Conservation (phyloP, 371 early-diverging fungal species). For the Apophysomyces ossiformis region DNA sequence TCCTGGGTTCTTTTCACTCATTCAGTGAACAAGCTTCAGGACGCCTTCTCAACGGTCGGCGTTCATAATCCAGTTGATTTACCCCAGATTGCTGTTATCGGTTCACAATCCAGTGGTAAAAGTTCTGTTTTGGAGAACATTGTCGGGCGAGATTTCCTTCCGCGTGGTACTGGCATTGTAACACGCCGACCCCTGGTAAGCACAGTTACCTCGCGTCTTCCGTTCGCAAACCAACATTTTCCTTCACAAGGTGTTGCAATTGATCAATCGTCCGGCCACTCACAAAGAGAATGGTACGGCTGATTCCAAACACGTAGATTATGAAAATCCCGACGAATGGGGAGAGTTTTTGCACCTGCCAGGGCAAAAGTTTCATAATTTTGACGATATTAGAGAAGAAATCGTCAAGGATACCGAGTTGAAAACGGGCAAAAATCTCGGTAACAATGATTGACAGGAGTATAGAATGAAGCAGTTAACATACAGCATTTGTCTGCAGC, state of each 20-base stretch:
- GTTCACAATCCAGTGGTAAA: conserved; percentile 98
- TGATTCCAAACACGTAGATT: conserved; percentile 12
- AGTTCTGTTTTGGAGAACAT: conserved; percentile 99
- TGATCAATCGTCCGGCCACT: conserved; percentile 86
- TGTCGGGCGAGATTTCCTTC: conserved; percentile 98
- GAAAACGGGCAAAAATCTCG: conserved; percentile 91
- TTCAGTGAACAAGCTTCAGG: conserved; percentile 90
- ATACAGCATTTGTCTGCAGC: conserved; percentile 39
- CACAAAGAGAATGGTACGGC: conserved; percentile 29
- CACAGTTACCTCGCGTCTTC: background rate
- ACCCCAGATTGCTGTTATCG: conserved; percentile 99
- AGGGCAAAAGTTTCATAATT: conserved; percentile 90
- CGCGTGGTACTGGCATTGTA: conserved; percentile 95
- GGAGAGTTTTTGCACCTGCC: conserved; percentile 97
- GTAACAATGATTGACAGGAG: conserved; percentile 29
- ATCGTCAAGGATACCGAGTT: conserved; percentile 91
- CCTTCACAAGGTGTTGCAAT: conserved; percentile 80
- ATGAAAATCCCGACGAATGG: conserved; percentile 87
- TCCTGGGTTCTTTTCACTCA: background rate
- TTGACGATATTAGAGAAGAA: conserved; percentile 94
- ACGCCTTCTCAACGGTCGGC: conserved; percentile 96
- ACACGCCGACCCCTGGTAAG: conserved; percentile 92
- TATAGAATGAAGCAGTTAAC: background rate
- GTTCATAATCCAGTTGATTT: conserved; percentile 97
- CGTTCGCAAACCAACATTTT: background rate